Evolutionary conservation across 176 grass and related monocot genomes (phyloP).

Genomic region (Poa pratensis): DNA sequence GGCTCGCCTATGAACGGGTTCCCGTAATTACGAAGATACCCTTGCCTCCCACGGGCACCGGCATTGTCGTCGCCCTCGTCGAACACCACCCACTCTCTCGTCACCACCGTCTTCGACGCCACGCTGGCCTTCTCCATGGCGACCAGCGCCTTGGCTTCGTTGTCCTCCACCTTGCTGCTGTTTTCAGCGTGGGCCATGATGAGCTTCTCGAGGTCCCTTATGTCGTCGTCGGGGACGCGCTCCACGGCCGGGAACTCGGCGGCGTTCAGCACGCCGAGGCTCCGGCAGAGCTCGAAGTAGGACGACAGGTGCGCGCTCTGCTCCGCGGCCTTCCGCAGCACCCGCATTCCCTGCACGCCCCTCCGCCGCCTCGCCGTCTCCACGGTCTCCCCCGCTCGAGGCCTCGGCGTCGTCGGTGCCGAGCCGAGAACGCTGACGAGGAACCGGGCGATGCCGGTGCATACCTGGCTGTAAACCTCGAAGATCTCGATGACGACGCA

Average conservation of each 20-base stretch:
- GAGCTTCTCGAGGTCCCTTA: constrained; percentile 75
- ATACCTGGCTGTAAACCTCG: constrained; percentile 88
- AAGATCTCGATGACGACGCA: constrained; percentile 90
- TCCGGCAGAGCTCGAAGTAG: constrained; percentile 77
- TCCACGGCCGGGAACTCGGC: constrained; percentile 67
- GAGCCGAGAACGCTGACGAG: constrained; percentile 62
- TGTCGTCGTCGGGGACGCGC: constrained; percentile 76
- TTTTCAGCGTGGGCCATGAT: constrained; percentile 58
- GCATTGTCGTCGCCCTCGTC: constrained; percentile 52
- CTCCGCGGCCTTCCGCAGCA: constrained; percentile 62
- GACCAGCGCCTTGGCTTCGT: constrained; percentile 40
- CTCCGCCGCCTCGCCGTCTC: constrained; percentile 41
- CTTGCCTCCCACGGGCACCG: constrained; percentile 3
- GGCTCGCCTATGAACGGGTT: constrained; percentile 43
- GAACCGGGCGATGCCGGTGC: constrained; percentile 78
- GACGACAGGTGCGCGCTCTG: constrained; percentile 67
- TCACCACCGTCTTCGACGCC: constrained; percentile 49
- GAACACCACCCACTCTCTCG: constrained; percentile 82
- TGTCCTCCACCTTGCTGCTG: constrained; percentile 2
- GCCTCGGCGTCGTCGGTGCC: constrained; percentile 25
- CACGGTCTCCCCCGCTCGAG: constrained; percentile 22
- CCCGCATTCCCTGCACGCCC: constrained; percentile 58
- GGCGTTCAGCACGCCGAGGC: constrained; percentile 69
- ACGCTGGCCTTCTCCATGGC: constrained; percentile 14
- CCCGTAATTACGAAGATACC: constrained; percentile 38